These are phyloP conservation scores for Aspergillus nomiae DNA, from an alignment of 2,329 filamentous ascomycete genomes.

Conservation along the genomic window DNA sequence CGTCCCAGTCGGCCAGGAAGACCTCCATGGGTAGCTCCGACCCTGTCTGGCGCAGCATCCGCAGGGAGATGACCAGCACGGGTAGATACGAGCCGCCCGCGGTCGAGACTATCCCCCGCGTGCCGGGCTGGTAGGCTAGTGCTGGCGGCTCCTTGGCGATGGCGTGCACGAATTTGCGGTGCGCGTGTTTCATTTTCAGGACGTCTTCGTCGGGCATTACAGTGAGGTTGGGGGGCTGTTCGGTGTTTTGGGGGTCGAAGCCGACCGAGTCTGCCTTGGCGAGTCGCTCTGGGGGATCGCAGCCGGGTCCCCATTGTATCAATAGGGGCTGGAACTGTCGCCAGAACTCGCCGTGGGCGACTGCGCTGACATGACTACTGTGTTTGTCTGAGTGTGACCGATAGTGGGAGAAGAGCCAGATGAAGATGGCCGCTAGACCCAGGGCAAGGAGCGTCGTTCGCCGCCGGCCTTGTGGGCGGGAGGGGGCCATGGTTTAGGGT, in stretches of 20 bases:
- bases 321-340: conserved; percentile 30
- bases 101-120: conserved; percentile 45
- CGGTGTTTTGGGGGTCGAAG: conserved; percentile 25
- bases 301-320: conserved; percentile 24
- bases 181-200: conserved; percentile 27
- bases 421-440: background rate
- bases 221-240: conserved; percentile 30
- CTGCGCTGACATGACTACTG: background rate
- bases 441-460: background rate
- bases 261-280: conserved; percentile 20
- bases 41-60: conserved; percentile 24
- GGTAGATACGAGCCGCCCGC: conserved; percentile 23
- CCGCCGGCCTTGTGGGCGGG: background rate
- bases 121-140: conserved; percentile 30
- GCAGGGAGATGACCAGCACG: conserved; percentile 22
- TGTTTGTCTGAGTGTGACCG: background rate
- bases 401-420: background rate
- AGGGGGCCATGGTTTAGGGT: background rate
- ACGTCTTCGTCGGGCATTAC: conserved; percentile 28
- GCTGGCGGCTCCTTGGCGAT: conserved; percentile 23
- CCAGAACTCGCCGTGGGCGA: conserved; percentile 26
- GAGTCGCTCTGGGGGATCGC: conserved; percentile 22
- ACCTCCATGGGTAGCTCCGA: conserved; percentile 22
- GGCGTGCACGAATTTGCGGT: conserved; percentile 29
- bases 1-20: conserved; percentile 19